Evolutionary conservation across 1,284 basidiomycete genomes (phyloP).

Genomic region (Boletellus sp.): DNA sequence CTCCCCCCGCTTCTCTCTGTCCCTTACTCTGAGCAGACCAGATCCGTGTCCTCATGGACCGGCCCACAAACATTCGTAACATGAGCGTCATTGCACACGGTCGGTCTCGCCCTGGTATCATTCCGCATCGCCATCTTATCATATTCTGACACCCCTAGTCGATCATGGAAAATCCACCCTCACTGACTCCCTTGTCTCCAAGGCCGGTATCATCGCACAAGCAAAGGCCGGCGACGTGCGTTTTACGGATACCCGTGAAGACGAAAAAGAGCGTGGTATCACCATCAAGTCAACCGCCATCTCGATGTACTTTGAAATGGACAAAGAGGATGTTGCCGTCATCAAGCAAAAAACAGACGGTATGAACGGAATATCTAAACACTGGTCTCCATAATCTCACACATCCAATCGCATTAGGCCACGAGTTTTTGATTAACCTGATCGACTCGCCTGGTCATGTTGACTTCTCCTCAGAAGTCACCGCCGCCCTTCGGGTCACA

Average conservation of each 20-base stretch:
- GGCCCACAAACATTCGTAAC: constrained; percentile 92
- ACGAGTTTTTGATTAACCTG: constrained; percentile 99
- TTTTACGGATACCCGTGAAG: constrained; percentile 96
- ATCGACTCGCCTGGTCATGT: constrained; percentile 99
- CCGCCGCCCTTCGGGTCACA: constrained; percentile 98
- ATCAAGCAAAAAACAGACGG: constrained; percentile 95
- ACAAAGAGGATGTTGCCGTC: constrained; percentile 81
- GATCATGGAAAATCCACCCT: constrained; percentile 99
- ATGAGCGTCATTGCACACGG: constrained; percentile 98
- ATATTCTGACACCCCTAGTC: constrained; percentile 50
- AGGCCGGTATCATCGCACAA: constrained; percentile 98
- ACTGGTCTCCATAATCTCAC: constrained; percentile 17
- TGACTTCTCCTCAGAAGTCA: constrained; percentile 99
- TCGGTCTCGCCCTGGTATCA: constrained; percentile 36
- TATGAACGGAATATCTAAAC: constrained; percentile 27
- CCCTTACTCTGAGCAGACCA: constrained; percentile 55
- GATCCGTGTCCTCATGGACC: constrained; percentile 89
- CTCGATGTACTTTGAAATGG: constrained; percentile 98
- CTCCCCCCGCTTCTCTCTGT: neutral
- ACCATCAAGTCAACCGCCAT: constrained; percentile 99
- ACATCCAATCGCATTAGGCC: constrained; percentile 49
- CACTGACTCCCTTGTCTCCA: constrained; percentile 98
- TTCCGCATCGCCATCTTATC: constrained; percentile 15
- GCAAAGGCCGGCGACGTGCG: constrained; percentile 97
- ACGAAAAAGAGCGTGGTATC: constrained; percentile 99